phyloP scores from a whole-genome alignment of 2,329 filamentous ascomycete species.

The Leptographium galeiforme region DNA sequence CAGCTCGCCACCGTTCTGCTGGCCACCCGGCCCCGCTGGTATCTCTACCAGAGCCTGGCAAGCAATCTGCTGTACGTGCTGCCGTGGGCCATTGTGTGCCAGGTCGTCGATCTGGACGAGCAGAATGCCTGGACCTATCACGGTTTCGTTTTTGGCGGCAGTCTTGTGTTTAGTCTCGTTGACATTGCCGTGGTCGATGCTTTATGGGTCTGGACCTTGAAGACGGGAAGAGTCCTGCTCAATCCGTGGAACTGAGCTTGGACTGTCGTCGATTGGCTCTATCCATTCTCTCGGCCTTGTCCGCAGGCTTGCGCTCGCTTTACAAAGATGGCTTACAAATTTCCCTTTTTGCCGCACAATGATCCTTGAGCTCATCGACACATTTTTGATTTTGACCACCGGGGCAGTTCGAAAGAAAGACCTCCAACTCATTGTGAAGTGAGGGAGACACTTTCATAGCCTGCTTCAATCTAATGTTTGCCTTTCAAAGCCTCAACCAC shows the following conservation, averaged over 20 bases:
- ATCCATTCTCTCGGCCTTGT: too few relatives aligned
- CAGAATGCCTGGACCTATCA: conserved; percentile 53
- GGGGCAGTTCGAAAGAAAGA: too few relatives aligned
- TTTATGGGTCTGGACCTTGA: conserved; percentile 38
- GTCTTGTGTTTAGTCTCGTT: conserved; percentile 53
- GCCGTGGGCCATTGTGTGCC: conserved; percentile 55
- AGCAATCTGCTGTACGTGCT: conserved; percentile 58
- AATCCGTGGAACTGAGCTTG: too few relatives aligned
- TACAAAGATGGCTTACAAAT: too few relatives aligned
- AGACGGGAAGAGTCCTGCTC: conserved; percentile 20
- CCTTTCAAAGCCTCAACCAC: conserved; percentile 14
- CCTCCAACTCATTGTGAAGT: too few relatives aligned
- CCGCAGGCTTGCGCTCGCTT: too few relatives aligned
- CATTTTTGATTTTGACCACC: too few relatives aligned
- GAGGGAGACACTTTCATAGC: too few relatives aligned
- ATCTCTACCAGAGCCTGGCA: conserved; percentile 50
- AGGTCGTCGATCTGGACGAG: conserved; percentile 29
- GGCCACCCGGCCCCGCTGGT: conserved; percentile 52
- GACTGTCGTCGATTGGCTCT: too few relatives aligned
- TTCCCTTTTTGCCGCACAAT: too few relatives aligned
- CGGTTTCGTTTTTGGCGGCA: conserved; percentile 52
- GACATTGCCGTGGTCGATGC: conserved; percentile 35
- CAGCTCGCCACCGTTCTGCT: conserved; percentile 53
- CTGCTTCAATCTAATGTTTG: neutral
- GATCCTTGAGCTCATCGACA: too few relatives aligned